phyloP scores from a whole-genome alignment of 441 rosid species.

The Adansonia grandidieri region DNA sequence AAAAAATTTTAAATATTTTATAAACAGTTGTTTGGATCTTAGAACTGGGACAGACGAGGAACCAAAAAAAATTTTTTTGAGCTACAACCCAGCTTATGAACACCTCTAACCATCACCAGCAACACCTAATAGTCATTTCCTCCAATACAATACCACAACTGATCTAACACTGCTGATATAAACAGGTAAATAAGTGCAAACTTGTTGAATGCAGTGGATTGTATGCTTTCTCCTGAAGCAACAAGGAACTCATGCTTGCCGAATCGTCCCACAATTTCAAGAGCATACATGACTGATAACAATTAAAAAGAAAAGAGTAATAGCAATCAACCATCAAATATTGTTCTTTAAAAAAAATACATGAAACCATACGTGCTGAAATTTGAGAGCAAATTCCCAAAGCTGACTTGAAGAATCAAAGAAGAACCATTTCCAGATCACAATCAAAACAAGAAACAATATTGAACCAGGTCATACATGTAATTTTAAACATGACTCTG shows the following conservation, averaged over 20 bases:
- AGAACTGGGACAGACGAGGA: no score
- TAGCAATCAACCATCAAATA: neutral
- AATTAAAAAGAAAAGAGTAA: no score
- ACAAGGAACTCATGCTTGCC: no score
- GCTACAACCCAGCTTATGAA: no score
- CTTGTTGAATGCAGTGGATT: neutral
- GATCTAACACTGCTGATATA: neutral
- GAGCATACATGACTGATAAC: no score
- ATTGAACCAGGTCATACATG: constrained; percentile 27
- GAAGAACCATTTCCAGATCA: constrained; percentile 24
- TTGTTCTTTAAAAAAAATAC: neutral
- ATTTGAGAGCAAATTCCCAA: neutral
- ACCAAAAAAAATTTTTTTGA: no score
- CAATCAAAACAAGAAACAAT: constrained; percentile 22
- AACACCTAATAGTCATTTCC: neutral
- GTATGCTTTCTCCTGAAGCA: neutral
- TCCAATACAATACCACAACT: neutral
- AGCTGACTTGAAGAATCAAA: constrained; percentile 20
- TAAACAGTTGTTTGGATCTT: no score
- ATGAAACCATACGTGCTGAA: neutral
- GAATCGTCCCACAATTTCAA: no score
- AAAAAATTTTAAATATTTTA: no score
- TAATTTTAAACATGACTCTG: constrained; percentile 17
- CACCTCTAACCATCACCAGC: no score
- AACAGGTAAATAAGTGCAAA: neutral